Base-by-base conservation (phyloP, 164 flowering plant genomes). In the Amborella trichopoda region DNA sequence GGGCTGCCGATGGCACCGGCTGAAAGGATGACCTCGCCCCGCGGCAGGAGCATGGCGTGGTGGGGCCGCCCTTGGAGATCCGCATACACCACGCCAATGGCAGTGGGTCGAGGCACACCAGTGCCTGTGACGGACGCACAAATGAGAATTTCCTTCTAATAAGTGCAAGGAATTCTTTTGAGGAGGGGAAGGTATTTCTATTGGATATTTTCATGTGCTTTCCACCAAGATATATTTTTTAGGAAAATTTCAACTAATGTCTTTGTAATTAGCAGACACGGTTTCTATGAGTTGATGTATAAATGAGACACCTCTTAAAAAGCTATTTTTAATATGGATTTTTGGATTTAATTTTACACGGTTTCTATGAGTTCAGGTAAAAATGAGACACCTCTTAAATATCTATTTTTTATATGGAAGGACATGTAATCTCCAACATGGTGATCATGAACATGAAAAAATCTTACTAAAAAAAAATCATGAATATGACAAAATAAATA, bases 1-100 rank as follows among this genome's bases (percentile, higher is more conserved):
- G 98, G 94, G 52, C 74, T 90, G 2, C 96, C 98, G 4, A 90
- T 48, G 2, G 98, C 93, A 1, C 98, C 96, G 2, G 91, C 88
- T 6, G 69, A 63, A 2, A 83, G 53, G 3, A 90, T 63, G 21
- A 90, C 81, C 61, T 86, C 98, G 1, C 98, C 97, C 1, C 48
- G 25, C 2, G 45, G 54, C 0, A 69, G 54, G 32, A 80, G 25
- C 78, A 82, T 73, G 2, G 93, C 97, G 5, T 64, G 83, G 64
- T 84, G 95, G 59, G 55, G 74, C 21, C 44, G 49, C 20, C 97
- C 93, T 0, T 2, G 22, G 36, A 11, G 22, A 34, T 89, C 95
- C 0, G 77, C 65, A 49, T 70, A 89, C 1, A 80, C 67, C 0
- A 83, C 85, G 4, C 95, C 95, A 21, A 32, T 30, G 0, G 62